Conservation (phyloP, 805 yeast genomes). For the Sugiyamaella smithiae region DNA sequence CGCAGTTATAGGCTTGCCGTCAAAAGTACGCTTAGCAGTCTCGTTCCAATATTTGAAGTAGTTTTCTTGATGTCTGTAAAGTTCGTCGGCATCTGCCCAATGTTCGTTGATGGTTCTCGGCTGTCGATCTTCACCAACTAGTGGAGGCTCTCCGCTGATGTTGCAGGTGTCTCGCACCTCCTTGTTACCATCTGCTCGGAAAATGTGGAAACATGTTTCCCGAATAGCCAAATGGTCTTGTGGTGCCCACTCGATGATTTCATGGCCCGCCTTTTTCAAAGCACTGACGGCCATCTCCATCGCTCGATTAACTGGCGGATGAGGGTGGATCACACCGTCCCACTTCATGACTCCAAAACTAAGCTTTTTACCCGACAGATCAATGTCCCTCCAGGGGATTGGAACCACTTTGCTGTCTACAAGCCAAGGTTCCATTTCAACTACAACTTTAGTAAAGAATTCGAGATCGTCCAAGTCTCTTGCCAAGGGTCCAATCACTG, state of each 20-base stretch:
- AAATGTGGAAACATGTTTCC: constrained; percentile 3
- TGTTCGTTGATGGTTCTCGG: constrained; percentile 8
- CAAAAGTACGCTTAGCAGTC: constrained; percentile 7
- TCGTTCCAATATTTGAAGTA: constrained; percentile 45
- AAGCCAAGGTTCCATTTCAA: constrained; percentile 45
- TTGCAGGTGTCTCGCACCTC: constrained; percentile 9
- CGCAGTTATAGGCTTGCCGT: constrained; percentile 16
- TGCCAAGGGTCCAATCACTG: constrained; percentile 52
- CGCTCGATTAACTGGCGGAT: constrained; percentile 51
- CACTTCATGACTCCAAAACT: constrained; percentile 25
- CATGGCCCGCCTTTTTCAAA: constrained; percentile 14
- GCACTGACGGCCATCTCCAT: constrained; percentile 35
- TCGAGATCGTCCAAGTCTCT: constrained; percentile 39
- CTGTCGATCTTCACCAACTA: constrained; percentile 3
- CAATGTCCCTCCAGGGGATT: constrained; percentile 46
- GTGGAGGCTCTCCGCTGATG: constrained; percentile 17
- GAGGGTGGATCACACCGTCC: constrained; percentile 48
- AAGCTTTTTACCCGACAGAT: constrained; percentile 21
- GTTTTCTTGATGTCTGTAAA: constrained; percentile 29
- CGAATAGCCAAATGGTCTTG: constrained; percentile 3
- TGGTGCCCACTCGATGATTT: constrained; percentile 30
- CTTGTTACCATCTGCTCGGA: constrained; percentile 14
- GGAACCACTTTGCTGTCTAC: constrained; percentile 50
- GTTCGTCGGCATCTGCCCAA: constrained; percentile 17
- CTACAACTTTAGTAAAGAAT: constrained; percentile 39